phyloP scores from a whole-genome alignment of 352 stramenopile species.

The Pythium volutum region DNA sequence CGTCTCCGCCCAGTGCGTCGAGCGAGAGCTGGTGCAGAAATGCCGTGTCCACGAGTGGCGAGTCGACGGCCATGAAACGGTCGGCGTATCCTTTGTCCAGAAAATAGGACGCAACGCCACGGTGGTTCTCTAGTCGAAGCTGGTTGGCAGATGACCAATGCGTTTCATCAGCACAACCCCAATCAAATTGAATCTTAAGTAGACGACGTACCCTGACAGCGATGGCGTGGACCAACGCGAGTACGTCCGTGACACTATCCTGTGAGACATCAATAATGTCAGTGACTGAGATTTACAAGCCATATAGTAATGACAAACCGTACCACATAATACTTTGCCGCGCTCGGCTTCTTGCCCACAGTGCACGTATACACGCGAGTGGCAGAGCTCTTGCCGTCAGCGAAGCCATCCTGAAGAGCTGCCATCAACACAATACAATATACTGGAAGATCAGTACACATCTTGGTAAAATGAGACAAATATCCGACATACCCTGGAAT shows the following conservation, averaged over 20 bases:
- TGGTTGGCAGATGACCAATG: background rate
- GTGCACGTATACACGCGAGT: conserved; percentile 90
- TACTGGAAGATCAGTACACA: background rate
- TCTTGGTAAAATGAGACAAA: background rate
- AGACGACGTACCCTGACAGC: conserved; percentile 38
- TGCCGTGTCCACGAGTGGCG: conserved; percentile 6
- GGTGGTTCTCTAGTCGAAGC: conserved; percentile 13
- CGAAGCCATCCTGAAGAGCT: conserved; percentile 50
- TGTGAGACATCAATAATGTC: conserved; percentile 6
- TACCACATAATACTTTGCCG: conserved; percentile 93
- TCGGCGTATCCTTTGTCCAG: conserved; percentile 7
- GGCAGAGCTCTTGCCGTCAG: conserved; percentile 31
- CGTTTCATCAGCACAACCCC: background rate
- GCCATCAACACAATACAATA: background rate
- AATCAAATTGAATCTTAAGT: background rate
- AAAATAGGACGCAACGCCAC: background rate
- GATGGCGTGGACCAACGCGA: conserved; percentile 48
- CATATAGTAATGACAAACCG: too few species aligned
- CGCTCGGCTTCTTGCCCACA: conserved; percentile 97
- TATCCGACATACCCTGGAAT: conserved; percentile 45
- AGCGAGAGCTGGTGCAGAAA: conserved; percentile 13
- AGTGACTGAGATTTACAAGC: too few species aligned
- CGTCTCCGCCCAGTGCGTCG: conserved; percentile 13
- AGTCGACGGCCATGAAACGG: background rate
- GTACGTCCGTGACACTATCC: conserved; percentile 55